phyloP scores from a whole-genome alignment of 1,284 basidiomycete genomes.

The Ustilago trichophora region DNA sequence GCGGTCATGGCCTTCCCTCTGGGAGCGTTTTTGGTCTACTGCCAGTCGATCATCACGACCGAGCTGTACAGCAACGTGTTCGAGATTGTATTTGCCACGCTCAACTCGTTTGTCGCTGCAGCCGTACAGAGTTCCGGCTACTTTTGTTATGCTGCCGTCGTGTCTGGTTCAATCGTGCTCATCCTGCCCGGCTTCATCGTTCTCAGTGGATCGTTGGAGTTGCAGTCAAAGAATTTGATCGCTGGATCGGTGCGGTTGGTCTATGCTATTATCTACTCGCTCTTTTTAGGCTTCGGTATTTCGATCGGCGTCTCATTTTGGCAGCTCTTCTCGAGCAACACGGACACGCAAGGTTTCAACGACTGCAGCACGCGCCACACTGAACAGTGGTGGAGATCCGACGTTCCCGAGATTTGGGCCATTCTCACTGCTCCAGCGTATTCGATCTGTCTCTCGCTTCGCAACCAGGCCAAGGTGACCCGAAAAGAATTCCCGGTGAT shows the following conservation, averaged over 20 bases:
- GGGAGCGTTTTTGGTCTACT: constrained; percentile 75
- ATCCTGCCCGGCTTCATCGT: constrained; percentile 78
- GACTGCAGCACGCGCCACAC: constrained; percentile 19
- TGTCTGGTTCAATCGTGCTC: constrained; percentile 83
- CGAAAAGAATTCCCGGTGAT: constrained; percentile 75
- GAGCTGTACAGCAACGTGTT: constrained; percentile 87
- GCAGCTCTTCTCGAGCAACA: constrained; percentile 49
- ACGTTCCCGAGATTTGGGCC: constrained; percentile 49
- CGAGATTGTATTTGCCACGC: constrained; percentile 83
- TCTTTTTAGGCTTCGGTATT: constrained; percentile 60
- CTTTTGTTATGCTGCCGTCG: constrained; percentile 87
- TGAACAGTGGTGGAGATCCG: constrained; percentile 69
- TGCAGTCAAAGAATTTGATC: constrained; percentile 68
- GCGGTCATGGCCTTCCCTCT: constrained; percentile 79
- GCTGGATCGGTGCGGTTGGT: constrained; percentile 78
- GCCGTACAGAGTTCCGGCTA: constrained; percentile 63
- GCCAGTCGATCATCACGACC: constrained; percentile 64
- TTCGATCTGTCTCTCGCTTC: constrained; percentile 77
- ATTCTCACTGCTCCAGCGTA: constrained; percentile 84
- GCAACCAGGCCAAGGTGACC: constrained; percentile 76
- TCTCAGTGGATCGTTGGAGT: constrained; percentile 76
- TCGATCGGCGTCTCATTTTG: constrained; percentile 61
- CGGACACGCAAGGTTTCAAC: constrained; percentile 14
- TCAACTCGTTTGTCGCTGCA: constrained; percentile 79
- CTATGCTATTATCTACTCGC: constrained; percentile 79